These are phyloP conservation scores for Penicillium verrucosum DNA, from an alignment of 2,329 filamentous ascomycete genomes.

Conservation along the genomic window DNA sequence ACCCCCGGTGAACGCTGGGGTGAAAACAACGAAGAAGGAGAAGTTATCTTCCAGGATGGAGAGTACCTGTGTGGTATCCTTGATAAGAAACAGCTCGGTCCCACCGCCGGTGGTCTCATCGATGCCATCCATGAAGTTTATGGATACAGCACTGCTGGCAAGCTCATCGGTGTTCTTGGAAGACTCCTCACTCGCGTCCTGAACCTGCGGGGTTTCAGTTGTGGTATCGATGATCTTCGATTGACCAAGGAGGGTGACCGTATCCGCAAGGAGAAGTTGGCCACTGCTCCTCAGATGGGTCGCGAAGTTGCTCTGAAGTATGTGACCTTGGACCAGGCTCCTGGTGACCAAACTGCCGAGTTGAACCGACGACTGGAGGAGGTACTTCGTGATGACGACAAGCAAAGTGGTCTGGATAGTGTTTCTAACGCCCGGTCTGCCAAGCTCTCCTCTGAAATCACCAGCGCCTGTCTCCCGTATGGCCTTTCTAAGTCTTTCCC, in stretches of 20 bases:
- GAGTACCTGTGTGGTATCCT: conserved; percentile 87
- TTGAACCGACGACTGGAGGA: conserved; percentile 78
- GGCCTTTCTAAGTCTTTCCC: conserved; percentile 90
- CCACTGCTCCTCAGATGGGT: conserved; percentile 66
- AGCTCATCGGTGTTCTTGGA: conserved; percentile 82
- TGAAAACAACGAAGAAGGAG: conserved; percentile 65
- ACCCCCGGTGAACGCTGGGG: conserved; percentile 81
- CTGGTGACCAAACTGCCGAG: conserved; percentile 64
- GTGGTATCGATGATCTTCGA: conserved; percentile 92
- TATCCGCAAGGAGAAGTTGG: conserved; percentile 65
- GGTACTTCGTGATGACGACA: conserved; percentile 83
- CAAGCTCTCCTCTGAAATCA: conserved; percentile 73
- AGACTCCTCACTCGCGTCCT: conserved; percentile 84
- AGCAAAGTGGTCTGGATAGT: conserved; percentile 86
- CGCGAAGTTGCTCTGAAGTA: conserved; percentile 80
- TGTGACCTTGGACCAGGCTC: conserved; percentile 71
- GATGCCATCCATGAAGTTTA: conserved; percentile 93
- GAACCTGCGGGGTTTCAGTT: conserved; percentile 92
- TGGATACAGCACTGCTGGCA: conserved; percentile 80
- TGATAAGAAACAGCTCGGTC: conserved; percentile 93
- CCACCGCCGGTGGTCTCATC: conserved; percentile 78
- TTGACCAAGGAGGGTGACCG: conserved; percentile 77
- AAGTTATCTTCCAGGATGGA: conserved; percentile 79
- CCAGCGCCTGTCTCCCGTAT: conserved; percentile 71
- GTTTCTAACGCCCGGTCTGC: conserved; percentile 72